Percentiles rank a stretch among this genome's conserved stretches.
phyloP scores from a whole-genome alignment of 139 green algal genomes.

The Haematococcus lacustris region DNA sequence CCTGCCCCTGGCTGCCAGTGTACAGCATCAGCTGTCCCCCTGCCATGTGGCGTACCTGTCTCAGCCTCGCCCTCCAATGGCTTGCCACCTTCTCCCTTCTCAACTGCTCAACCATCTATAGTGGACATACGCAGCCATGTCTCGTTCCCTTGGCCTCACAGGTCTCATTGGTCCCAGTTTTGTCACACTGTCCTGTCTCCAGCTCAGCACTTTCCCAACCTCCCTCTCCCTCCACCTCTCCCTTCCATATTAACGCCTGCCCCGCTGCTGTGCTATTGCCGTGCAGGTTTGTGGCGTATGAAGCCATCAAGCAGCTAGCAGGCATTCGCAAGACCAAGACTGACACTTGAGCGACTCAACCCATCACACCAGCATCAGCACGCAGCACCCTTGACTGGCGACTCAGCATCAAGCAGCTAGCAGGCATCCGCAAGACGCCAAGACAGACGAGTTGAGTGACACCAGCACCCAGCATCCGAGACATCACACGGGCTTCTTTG shows the following conservation, averaged over 20 bases:
- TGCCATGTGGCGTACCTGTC: no score
- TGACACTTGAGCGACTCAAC: constrained; percentile 82
- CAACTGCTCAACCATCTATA: background rate
- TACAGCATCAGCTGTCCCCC: no score
- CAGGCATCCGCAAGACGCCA: no score
- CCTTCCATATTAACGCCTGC: background rate
- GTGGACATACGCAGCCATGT: background rate
- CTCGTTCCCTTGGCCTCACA: background rate
- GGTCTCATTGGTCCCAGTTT: background rate
- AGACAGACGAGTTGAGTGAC: no score
- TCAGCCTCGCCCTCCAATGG: no score
- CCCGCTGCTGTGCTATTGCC: background rate
- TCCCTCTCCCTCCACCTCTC: background rate
- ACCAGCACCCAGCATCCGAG: no score
- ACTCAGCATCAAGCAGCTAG: no score
- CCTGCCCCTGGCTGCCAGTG: no score
- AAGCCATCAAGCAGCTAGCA: constrained; percentile 66
- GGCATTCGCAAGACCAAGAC: constrained; percentile 73
- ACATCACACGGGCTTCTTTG: no score
- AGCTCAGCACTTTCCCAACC: background rate
- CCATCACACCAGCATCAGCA: no score
- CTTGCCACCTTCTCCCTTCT: background rate
- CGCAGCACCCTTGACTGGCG: no score
- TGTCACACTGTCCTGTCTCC: background rate
- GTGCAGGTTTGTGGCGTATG: constrained; percentile 67